Evolutionary conservation across 2,329 filamentous ascomycete species (phyloP).

Genomic region (Stemphylium beticola): DNA sequence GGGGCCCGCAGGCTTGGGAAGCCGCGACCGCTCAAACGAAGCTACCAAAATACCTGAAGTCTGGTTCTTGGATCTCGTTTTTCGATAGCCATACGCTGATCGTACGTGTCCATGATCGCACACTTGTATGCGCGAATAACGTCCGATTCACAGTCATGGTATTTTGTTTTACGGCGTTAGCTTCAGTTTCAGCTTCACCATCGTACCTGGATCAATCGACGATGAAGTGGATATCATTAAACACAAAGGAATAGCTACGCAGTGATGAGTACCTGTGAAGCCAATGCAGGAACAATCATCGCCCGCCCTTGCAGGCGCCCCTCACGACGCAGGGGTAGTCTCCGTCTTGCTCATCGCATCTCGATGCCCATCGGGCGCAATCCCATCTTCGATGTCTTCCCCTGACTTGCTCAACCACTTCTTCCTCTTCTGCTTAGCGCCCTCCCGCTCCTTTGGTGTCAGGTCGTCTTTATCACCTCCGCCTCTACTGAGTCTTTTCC

Average conservation of each 20-base stretch:
- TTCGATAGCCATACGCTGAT: constrained; percentile 11
- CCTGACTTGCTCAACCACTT: constrained; percentile 41
- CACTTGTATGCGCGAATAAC: constrained; percentile 8
- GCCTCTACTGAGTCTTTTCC: constrained; percentile 33
- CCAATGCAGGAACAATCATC: constrained; percentile 20
- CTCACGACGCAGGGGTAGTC: constrained; percentile 11
- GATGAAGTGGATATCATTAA: constrained; percentile 8
- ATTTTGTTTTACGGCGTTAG: background rate
- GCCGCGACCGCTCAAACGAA: background rate
- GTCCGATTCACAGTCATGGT: constrained; percentile 1
- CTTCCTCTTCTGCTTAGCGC: constrained; percentile 33
- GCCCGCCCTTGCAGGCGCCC: background rate
- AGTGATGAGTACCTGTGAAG: background rate
- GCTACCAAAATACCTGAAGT: constrained; percentile 16
- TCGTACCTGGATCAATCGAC: constrained; percentile 2
- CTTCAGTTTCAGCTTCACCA: background rate
- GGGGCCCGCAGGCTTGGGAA: constrained; percentile 4
- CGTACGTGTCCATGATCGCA: constrained; percentile 10
- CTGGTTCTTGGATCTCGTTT: constrained; percentile 14
- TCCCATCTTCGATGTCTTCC: constrained; percentile 46
- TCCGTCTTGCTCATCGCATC: constrained; percentile 17
- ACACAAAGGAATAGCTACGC: background rate
- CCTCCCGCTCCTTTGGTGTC: constrained; percentile 24
- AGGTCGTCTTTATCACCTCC: constrained; percentile 24
- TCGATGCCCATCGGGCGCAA: constrained; percentile 43